Conservation (phyloP, 78 protist genomes). For the Dictyostelium intermedium region DNA sequence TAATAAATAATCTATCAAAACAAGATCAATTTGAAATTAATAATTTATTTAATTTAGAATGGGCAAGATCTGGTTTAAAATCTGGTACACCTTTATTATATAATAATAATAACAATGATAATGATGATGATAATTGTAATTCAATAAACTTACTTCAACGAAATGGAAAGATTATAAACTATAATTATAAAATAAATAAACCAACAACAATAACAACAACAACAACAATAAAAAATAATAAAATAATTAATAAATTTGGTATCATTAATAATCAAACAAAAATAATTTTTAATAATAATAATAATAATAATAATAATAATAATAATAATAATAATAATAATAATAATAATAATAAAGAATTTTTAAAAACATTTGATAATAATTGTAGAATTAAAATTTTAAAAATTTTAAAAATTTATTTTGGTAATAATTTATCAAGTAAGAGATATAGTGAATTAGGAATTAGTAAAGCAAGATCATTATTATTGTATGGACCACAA, state of each 20-base stretch:
- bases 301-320: background rate
- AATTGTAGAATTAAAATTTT: background rate
- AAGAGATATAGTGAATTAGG: background rate
- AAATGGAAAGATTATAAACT: background rate
- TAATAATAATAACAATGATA: background rate
- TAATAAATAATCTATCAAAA: background rate
- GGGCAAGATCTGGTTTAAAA: constrained; percentile 12
- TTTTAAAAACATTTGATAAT: constrained; percentile 20
- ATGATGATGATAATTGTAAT: no score
- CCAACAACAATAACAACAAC: background rate
- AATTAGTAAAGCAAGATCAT: constrained; percentile 12
- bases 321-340: background rate
- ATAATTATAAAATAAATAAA: constrained; percentile 8
- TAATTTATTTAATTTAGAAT: background rate
- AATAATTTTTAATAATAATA: background rate
- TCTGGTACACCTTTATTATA: background rate
- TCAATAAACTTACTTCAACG: constrained; percentile 1
- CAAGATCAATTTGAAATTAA: background rate
- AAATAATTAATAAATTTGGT: background rate
- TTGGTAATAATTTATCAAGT: background rate
- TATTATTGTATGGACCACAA: constrained; percentile 37
- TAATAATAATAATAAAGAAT: background rate
- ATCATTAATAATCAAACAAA: constrained; percentile 26
- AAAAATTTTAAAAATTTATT: background rate
- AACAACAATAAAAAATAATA: background rate